Evolutionary conservation across 1,284 basidiomycete genomes (phyloP), one percentile per base, ranked within the genome.

Genomic region (Puccinia polysora): DNA sequence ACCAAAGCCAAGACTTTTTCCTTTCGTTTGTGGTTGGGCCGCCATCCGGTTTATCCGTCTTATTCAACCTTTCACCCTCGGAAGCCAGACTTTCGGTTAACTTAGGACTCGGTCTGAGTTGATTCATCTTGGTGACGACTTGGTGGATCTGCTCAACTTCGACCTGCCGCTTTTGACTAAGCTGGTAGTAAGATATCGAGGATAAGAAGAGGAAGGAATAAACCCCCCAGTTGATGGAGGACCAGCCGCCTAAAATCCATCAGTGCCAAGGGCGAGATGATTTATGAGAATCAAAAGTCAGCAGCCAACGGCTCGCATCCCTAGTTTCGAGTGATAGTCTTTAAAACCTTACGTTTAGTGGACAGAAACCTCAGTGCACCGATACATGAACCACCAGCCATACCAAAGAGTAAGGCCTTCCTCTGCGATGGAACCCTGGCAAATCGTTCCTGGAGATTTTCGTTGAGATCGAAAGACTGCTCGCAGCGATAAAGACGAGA

Each of bases 181-280:
- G 45, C n/a, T 58, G n/a, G 30, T 69, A 69, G 28, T 56, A 69
- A 1, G 65, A 69, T 30, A 69, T 50, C 8, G 65, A 69, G 5
- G 65, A 69, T 34, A 69, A 53, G 43, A 69, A 60, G 30, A 60
- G 5, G 18, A 69, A 69, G 10, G 65, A 69, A 36, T 69, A 69
- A 36, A 59, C 38, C 5, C 55, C 65, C 65, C 65, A 69, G 38
- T 69, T 69, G 14, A 40, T 55, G 8, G 65, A 69, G 2, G 53
- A 59, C 53, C 65, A 47, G 25, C 34, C 55, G 30, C 55, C 65
- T 69, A 40, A n/a, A n/a, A n/a, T n/a, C n/a, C n/a, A n/a, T n/a
- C n/a, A n/a, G n/a, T n/a, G n/a, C n/a, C n/a, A n/a, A n/a, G n/a
- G n/a, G n/a, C n/a, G n/a, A n/a, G n/a, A n/a, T n/a, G n/a, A n/a